A percentile compares a stretch with the other conserved stretches of the same genome.
These are phyloP conservation scores for Leptographium flavum DNA, from an alignment of 2,329 filamentous ascomycete species.

Conservation along the genomic window DNA sequence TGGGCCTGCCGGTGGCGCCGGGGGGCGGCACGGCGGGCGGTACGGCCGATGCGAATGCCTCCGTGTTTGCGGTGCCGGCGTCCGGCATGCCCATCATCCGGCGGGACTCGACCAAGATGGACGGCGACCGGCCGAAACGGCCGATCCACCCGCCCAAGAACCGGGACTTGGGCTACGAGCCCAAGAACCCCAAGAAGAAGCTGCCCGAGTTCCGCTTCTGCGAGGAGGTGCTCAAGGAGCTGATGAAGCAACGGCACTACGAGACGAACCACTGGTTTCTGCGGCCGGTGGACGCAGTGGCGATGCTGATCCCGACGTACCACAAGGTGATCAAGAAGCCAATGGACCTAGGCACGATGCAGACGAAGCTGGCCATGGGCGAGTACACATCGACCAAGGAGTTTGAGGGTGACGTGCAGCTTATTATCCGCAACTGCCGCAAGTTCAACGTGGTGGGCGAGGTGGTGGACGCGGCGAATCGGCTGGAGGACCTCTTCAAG, in stretches of 20 bases:
- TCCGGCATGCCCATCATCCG: conserved; percentile 71
- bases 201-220: conserved; percentile 84
- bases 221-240: conserved; percentile 63
- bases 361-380: conserved; percentile 59
- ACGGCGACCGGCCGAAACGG: conserved; percentile 73
- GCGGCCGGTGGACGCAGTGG: conserved; percentile 80
- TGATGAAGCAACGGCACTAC: conserved; percentile 61
- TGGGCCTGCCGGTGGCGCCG: conserved; percentile 13
- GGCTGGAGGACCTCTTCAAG: conserved; percentile 63
- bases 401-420: conserved; percentile 67
- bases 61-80: conserved; percentile 56
- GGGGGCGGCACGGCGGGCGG: too few species aligned
- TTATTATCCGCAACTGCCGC: conserved; percentile 82
- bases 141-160: conserved; percentile 84
- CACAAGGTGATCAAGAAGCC: conserved; percentile 90
- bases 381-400: conserved; percentile 74
- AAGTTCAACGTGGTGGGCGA: conserved; percentile 55
- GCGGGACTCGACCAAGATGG: conserved; percentile 65
- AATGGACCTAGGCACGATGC: conserved; percentile 84
- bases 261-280: conserved; percentile 61
- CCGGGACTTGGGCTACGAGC: conserved; percentile 79
- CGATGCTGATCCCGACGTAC: conserved; percentile 84
- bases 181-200: conserved; percentile 75
- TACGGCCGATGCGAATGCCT: conserved; percentile 18
- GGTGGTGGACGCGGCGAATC: conserved; percentile 40